Evolutionary conservation across 352 stramenopile genomes (phyloP), one percentile per base, ranked within the genome.

Genomic region (Globisporangium abappressorium): DNA sequence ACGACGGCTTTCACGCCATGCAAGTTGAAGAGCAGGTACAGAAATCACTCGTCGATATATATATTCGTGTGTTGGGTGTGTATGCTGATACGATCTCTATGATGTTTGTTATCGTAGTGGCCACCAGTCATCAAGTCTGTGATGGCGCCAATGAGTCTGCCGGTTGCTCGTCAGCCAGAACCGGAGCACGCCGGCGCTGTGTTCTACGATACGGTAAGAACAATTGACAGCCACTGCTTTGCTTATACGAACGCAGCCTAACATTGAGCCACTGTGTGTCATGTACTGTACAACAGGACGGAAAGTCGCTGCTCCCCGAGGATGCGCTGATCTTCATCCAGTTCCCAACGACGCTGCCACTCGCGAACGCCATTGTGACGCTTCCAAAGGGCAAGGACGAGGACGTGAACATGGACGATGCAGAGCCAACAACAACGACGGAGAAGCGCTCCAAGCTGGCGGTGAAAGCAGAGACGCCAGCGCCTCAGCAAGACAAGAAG

Each of bases 261-360:
- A 59, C 1, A 4, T 38, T 38, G 26, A 53, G 26, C 36, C 22
- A 46, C 34, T 30, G n/a, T 28, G 5, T 43, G 7, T 18, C 22
- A 8, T 55, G 5, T 22, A 7, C 2, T 58, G 9, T 14, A 20
- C 54, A 12, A 12, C 57, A 80, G 74, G 71, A 71, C 20, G 84
- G 85, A 3, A 80, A 90, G 46, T 68, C 90, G 3, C 46, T 87
- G 22, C 67, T 89, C 14, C 53, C 65, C 0, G 84, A 95, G 65
- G 85, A 95, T 69, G 77, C 85, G 58, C 70, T 95, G 6, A 79
- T 95, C 7, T 95, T 94, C 75, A 73, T 95, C 47, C 88, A 95
- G 61, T 75, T 95, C 57, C 88, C 88, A 11, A 95, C 88, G 30
- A 95, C 88, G 22, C 75, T 95, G 7, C 88, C 88, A 24, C 79